Percentiles rank a stretch among this genome's conserved stretches.
Conservation (phyloP, 352 stramenopile species). For the Globisporangium middletonii region DNA sequence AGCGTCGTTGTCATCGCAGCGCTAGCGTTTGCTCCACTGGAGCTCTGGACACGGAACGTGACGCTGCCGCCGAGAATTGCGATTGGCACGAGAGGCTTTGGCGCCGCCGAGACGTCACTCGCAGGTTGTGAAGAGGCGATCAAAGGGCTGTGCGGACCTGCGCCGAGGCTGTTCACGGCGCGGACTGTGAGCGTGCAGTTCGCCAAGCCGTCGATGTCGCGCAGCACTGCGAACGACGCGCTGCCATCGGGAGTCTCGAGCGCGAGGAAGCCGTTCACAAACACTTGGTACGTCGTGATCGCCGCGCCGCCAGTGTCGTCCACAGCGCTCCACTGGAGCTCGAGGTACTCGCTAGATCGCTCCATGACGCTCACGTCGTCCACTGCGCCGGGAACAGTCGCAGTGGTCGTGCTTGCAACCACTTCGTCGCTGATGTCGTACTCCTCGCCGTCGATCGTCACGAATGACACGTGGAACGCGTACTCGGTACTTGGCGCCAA, state of each 20-base stretch:
- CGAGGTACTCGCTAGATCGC: constrained; percentile 17
- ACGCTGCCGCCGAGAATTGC: constrained; percentile 20
- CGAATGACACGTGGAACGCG: constrained; percentile 25
- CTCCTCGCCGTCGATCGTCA: constrained; percentile 20
- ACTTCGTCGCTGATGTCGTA: constrained; percentile 25
- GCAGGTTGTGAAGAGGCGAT: neutral
- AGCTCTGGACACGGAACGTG: constrained; percentile 14
- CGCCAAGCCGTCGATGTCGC: constrained; percentile 1
- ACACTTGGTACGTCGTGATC: constrained; percentile 35
- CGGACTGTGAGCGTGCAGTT: constrained; percentile 24
- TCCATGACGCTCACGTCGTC: constrained; percentile 25
- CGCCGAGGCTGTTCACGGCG: constrained; percentile 30
- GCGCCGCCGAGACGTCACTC: neutral
- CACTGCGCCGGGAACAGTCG: constrained; percentile 33
- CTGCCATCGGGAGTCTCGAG: constrained; percentile 15
- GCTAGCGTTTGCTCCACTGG: constrained; percentile 4
- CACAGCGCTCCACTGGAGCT: constrained; percentile 39
- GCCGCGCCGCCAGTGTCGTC: constrained; percentile 34
- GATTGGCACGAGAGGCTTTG: constrained; percentile 8
- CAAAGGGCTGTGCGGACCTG: constrained; percentile 18
- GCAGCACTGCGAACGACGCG: constrained; percentile 21
- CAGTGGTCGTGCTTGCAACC: constrained; percentile 20
- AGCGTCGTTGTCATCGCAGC: neutral
- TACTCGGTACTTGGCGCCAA: constrained; percentile 28
- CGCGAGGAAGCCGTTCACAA: constrained; percentile 33